Evolutionary conservation across 2,329 filamentous ascomycete species (phyloP), one percentile per base, ranked within the genome.

Genomic region (Colletotrichum musicola): DNA sequence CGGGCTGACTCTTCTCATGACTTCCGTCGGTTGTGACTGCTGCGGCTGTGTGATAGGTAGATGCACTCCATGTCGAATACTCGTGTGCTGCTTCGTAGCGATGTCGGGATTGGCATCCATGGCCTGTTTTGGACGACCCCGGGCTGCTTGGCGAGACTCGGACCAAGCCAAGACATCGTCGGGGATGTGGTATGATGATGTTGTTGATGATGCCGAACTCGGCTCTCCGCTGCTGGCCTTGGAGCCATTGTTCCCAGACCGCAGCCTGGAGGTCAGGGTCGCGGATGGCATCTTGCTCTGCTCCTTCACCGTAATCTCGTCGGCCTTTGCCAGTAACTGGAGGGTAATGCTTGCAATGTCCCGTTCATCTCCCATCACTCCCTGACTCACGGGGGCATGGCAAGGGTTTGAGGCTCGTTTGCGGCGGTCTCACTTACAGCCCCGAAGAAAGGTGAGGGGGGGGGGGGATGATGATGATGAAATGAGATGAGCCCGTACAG

Each of bases 301-400:
- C 20, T 65, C 65, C 27, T 61, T 44, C 20, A 22, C 27, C n/a
- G 25, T 22, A 9, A 46, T 51, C 44, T 68, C 42, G 9, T 20
- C 62, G 9, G 62, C 62, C 13, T 51, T 65, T 18, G 49, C 65
- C 49, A 68, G 14, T 7, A 65, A 13, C 50, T 51, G 62, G 38
- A 68, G 55, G 6, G 62, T 65, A 13, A 60, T 55, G 22, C 60
- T 38, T 10, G 50, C 55, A 46, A 51, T 60, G 5, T 56, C 56
- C 50, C 55, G 20, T 68, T 68, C 55, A 55, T 65, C 65, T 14
- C 42, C 65, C 65, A 65, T 65, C 14, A 56, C 35, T 54, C 38
- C 54, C 25, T 25, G 12, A 20, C 2, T 22, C 20, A 50, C n/a
- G 22, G 18, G 62, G 56, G 44, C 50, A 65, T 56, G 20, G 18